A percentile compares a stretch with the other conserved stretches of the same genome.
Conservation (phyloP, 768 basidiomycete genomes). For the Lentinus brumalis region DNA sequence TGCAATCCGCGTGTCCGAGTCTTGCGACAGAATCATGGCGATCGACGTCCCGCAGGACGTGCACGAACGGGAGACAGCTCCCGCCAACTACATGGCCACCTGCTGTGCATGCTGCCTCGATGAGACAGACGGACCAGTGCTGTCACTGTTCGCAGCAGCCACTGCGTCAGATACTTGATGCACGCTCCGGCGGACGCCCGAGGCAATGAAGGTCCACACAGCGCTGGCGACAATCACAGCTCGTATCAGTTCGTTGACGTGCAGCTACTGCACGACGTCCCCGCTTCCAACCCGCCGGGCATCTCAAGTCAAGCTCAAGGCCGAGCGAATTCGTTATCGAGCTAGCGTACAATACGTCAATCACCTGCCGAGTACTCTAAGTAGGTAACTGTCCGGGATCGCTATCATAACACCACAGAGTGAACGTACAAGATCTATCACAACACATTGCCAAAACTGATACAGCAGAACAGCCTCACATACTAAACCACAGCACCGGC, state of each 20-base stretch:
- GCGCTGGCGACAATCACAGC: slow-evolving; percentile 18
- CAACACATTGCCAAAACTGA: not conserved
- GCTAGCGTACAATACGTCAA: not conserved
- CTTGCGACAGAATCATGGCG: too few relatives aligned
- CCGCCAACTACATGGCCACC: too few relatives aligned
- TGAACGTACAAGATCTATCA: slow-evolving; percentile 10
- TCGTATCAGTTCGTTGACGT: slow-evolving; percentile 18
- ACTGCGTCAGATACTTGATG: not conserved
- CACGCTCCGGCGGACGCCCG: not conserved
- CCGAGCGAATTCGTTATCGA: not conserved
- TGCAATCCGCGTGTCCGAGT: too few relatives aligned
- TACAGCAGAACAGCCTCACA: not conserved
- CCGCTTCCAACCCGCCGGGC: slow-evolving; percentile 6
- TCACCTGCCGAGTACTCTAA: not conserved
- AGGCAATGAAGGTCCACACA: slow-evolving; percentile 1
- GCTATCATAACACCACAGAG: slow-evolving; percentile 1
- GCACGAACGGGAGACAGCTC: not conserved
- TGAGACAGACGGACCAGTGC: not conserved
- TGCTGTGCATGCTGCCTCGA: too few relatives aligned
- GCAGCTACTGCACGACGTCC: not conserved
- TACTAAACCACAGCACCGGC: not conserved
- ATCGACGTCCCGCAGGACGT: too few relatives aligned
- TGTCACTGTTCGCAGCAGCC: not conserved
- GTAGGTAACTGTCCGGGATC: not conserved
- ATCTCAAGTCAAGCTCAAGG: not conserved